Percentiles rank a stretch among this genome's conserved stretches.
Evolutionary conservation across 2,329 filamentous ascomycete species (phyloP).

Genomic region (Daldinia eschscholtzii): DNA sequence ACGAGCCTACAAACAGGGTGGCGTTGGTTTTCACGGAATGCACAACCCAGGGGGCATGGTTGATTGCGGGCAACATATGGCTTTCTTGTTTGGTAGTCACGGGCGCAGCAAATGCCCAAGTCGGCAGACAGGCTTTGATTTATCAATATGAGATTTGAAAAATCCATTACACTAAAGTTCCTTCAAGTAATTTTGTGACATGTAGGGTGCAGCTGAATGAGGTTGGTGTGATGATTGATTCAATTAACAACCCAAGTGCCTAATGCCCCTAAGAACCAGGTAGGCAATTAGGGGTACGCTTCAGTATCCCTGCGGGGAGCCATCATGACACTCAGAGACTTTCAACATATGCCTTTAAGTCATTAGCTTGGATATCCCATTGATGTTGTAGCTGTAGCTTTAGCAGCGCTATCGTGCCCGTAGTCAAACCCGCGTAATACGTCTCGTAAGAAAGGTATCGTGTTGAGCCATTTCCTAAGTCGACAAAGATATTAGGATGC

Average conservation of each 20-base stretch:
- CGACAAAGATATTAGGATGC: conserved; percentile 46
- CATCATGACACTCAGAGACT: conserved; percentile 1
- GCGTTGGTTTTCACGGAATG: conserved; percentile 46
- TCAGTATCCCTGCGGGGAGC: not conserved
- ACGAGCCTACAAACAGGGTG: conserved; percentile 34
- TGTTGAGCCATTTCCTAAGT: conserved; percentile 43
- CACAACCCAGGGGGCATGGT: conserved; percentile 40
- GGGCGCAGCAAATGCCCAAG: conserved; percentile 23
- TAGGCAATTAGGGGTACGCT: not conserved
- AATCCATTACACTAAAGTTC: conserved; percentile 11
- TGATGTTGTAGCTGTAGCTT: conserved; percentile 35
- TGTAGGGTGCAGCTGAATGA: not conserved
- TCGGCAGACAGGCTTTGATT: conserved; percentile 26
- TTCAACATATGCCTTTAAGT: conserved; percentile 46
- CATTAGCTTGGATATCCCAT: conserved; percentile 40
- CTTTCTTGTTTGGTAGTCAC: conserved; percentile 29
- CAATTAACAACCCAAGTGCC: not conserved
- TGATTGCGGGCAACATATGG: conserved; percentile 32
- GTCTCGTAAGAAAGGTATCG: conserved; percentile 49
- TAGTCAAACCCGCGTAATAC: conserved; percentile 45
- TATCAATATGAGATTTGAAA: conserved; percentile 35
- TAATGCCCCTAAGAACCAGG: not conserved
- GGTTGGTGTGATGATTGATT: not conserved
- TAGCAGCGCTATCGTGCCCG: conserved; percentile 36
- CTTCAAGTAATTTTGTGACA: not conserved